phyloP scores from a whole-genome alignment of 1,284 basidiomycete species.

The Cutaneotrichosporon curvatum region DNA sequence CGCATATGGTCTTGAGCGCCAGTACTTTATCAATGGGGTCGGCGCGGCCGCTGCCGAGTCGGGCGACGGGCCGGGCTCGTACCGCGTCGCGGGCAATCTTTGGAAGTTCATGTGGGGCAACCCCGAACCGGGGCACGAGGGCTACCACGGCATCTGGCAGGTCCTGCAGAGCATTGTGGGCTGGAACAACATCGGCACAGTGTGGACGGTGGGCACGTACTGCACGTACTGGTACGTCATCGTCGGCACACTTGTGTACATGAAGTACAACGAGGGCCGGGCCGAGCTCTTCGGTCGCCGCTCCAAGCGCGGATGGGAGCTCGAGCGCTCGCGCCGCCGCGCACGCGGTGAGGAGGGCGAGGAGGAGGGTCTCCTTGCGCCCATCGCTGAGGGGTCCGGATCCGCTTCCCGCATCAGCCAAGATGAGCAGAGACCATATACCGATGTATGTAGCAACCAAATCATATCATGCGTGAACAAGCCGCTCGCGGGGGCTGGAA shows the following conservation, averaged over 20 bases:
- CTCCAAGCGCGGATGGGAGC: conserved; percentile 21
- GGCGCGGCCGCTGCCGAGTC: conserved; percentile 65
- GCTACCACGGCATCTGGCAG: conserved; percentile 38
- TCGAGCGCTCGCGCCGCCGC: conserved; percentile 15
- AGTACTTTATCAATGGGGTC: conserved; percentile 60
- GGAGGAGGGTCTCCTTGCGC: conserved; percentile 17
- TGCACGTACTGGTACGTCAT: conserved; percentile 68
- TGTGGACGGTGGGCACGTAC: conserved; percentile 58
- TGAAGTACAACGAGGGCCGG: conserved; percentile 56
- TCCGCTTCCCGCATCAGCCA: not conserved
- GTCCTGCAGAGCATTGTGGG: conserved; percentile 29
- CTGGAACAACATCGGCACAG: conserved; percentile 46
- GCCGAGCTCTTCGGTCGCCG: conserved; percentile 28
- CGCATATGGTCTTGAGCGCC: conserved; percentile 58
- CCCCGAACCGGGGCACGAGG: conserved; percentile 54
- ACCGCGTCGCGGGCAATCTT: conserved; percentile 65
- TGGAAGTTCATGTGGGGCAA: conserved; percentile 79
- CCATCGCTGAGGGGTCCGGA: conserved; percentile 1
- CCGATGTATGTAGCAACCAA: too few species aligned
- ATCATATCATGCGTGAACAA: too few species aligned
- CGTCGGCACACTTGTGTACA: conserved; percentile 53
- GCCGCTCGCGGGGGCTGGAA: too few species aligned
- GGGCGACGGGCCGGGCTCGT: conserved; percentile 75
- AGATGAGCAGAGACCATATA: conserved; percentile 1
- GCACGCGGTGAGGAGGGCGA: conserved; percentile 18